These are phyloP conservation scores for Citrus mangshanensis DNA, from an alignment of 345 rosid genomes.

Conservation along the genomic window DNA sequence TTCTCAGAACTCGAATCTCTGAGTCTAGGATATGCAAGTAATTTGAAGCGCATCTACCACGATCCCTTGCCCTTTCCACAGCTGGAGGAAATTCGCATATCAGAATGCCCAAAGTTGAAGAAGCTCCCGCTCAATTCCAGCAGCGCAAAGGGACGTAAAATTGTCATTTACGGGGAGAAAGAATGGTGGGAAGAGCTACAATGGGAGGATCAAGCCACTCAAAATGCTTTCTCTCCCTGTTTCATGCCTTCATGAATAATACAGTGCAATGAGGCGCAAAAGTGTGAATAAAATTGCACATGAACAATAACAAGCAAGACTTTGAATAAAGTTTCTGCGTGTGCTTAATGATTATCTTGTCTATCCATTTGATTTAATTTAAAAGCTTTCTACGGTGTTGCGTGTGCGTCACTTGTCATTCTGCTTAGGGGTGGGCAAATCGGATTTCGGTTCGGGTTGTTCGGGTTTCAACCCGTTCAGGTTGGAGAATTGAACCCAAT, in stretches of 20 bases:
- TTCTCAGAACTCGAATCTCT: too few species aligned
- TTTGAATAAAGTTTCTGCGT: too few species aligned
- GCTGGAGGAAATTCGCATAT: rapidly evolving
- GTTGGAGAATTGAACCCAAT: too few species aligned
- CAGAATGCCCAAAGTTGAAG: background rate
- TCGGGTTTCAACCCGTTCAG: too few species aligned
- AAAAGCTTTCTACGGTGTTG: background rate
- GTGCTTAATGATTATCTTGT: background rate
- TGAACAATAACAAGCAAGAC: too few species aligned
- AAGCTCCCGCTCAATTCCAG: background rate
- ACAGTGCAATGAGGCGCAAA: too few species aligned
- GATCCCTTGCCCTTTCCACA: background rate
- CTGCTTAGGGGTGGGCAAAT: too few species aligned
- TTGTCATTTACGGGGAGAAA: background rate
- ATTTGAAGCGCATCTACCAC: background rate
- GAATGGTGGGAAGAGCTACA: background rate
- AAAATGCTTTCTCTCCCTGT: background rate
- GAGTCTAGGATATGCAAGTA: background rate
- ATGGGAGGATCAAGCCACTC: background rate
- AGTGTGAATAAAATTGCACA: too few species aligned
- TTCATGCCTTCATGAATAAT: too few species aligned
- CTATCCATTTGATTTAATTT: background rate
- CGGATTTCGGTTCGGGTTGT: too few species aligned
- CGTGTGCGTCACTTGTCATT: too few species aligned
- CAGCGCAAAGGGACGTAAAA: background rate